Evolutionary conservation across 2,329 filamentous ascomycete genomes (phyloP).

Genomic region (Beauveria sp.): DNA sequence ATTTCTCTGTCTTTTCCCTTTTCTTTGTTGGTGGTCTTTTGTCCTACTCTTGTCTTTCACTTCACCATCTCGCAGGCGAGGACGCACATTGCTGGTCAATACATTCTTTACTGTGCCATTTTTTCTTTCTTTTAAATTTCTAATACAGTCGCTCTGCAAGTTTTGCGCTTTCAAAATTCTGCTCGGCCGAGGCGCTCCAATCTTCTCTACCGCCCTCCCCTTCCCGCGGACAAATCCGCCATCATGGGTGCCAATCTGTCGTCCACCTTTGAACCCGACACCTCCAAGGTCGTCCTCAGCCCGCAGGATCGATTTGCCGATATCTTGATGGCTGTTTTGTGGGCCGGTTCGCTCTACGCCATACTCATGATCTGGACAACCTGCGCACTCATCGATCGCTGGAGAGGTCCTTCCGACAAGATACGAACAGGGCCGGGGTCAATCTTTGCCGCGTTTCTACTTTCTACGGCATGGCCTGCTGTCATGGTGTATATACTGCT

Average conservation of each 20-base stretch:
- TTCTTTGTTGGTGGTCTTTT: not conserved
- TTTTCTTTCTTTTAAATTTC: not conserved
- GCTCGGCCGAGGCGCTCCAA: not conserved
- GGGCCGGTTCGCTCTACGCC: slow-evolving; percentile 28
- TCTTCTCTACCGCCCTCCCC: too few species aligned
- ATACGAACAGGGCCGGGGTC: slow-evolving; percentile 20
- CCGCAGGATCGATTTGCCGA: slow-evolving; percentile 22
- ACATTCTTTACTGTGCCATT: not conserved
- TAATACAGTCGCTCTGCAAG: not conserved
- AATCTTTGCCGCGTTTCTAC: slow-evolving; percentile 24
- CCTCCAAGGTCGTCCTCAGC: slow-evolving; percentile 26
- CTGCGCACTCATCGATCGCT: slow-evolving; percentile 34
- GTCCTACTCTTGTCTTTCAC: not conserved
- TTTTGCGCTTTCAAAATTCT: not conserved
- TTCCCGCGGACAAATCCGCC: not conserved
- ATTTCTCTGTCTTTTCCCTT: not conserved
- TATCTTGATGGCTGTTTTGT: slow-evolving; percentile 27
- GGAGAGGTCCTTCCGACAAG: slow-evolving; percentile 31
- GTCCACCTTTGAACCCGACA: slow-evolving; percentile 29
- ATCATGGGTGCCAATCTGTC: slow-evolving; percentile 36
- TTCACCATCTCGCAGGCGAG: slow-evolving; percentile 7
- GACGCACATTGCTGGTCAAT: slow-evolving; percentile 11
- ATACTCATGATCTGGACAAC: slow-evolving; percentile 36
- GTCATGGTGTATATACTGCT: slow-evolving; percentile 27
- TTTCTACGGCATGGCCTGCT: slow-evolving; percentile 29